Conservation (phyloP, 1,139 yeast species). For the Debaryomycetaceae sp. region DNA sequence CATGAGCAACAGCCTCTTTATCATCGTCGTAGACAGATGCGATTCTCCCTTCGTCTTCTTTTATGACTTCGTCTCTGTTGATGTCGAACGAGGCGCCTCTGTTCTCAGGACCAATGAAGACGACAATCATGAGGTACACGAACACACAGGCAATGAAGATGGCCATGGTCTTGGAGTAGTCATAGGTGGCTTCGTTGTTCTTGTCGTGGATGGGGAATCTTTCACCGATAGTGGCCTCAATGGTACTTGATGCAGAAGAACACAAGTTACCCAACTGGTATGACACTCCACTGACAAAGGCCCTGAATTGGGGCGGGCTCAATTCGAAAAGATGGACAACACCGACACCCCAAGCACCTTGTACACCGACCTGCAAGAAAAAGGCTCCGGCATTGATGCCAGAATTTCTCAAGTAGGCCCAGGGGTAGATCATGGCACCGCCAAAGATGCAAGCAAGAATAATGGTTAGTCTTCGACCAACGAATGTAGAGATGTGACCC, state of each 20-base stretch:
- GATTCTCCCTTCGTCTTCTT: neutral
- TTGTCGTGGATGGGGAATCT: constrained; percentile 45
- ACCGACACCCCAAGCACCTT: constrained; percentile 86
- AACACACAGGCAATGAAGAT: constrained; percentile 80
- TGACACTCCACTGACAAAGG: constrained; percentile 70
- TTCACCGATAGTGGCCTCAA: constrained; percentile 73
- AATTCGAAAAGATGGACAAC: constrained; percentile 77
- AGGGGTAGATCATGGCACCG: constrained; percentile 64
- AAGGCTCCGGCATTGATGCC: constrained; percentile 77
- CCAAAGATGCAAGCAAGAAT: constrained; percentile 63
- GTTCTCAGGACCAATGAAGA: constrained; percentile 74
- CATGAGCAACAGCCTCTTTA: neutral
- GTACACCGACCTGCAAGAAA: constrained; percentile 76
- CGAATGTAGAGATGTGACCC: constrained; percentile 33
- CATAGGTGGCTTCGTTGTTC: constrained; percentile 22
- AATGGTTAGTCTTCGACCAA: constrained; percentile 35
- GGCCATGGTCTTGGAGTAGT: constrained; percentile 72
- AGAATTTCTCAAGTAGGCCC: constrained; percentile 57
- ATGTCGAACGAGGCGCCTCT: constrained; percentile 26
- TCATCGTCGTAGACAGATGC: neutral
- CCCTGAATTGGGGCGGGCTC: constrained; percentile 71
- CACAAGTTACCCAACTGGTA: constrained; percentile 85
- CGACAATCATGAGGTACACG: constrained; percentile 54
- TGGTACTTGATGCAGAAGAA: constrained; percentile 80
- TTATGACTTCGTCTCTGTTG: constrained; percentile 5